Evolutionary conservation across 106 monocot genomes (phyloP), one percentile per base, ranked within the genome.

Genomic region (Xerophyta viscosa): DNA sequence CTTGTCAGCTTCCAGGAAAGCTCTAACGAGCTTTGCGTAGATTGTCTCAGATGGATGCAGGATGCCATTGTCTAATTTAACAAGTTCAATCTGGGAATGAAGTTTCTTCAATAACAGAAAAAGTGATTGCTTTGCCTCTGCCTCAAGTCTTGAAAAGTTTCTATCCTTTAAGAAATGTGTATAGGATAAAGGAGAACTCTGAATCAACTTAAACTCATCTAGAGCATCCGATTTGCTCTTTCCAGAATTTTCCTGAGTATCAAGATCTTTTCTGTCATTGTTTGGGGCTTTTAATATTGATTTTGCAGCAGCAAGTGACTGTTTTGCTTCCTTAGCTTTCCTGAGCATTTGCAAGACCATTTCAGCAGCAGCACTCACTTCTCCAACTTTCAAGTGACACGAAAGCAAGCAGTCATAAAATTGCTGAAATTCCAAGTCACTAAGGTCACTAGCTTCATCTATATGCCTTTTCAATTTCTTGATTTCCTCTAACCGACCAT

Each of bases 11-110:
- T 99, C 79, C 27, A 99, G 41, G 52, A 83, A 90, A 56, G 68
- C 76, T 52, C 63, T 74, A 31, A 78, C 86, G 52, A 90, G 86
- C 58, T 90, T 99, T 8, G 98, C 90, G 58, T 99, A 90, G 12
- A 90, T 67, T 72, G 73, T 83, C 54, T 80, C 86, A 21, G 86
- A 83, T 64, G 98, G 98, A 63, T 99, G 71, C n/a, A 91, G 82
- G 67, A 99, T 80, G 12, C 88, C 98, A 65, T 57, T 15, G 48
- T 86, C 76, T 24, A 71, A 77, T 63, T 57, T 80, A 37, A 98
- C 86, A 23, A 98, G 46, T 39, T 83, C 77, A 46, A 64, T 52
- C 26, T 77, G 75, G 2, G 62, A 56, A 20, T 74, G 79, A 54
- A 90, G 62, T 29, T 71, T 83, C 24, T 73, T 65, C 29, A 71